These are phyloP conservation scores for Gracilaria caudata DNA, from an alignment of 23 red algal species.

Conservation along the genomic window DNA sequence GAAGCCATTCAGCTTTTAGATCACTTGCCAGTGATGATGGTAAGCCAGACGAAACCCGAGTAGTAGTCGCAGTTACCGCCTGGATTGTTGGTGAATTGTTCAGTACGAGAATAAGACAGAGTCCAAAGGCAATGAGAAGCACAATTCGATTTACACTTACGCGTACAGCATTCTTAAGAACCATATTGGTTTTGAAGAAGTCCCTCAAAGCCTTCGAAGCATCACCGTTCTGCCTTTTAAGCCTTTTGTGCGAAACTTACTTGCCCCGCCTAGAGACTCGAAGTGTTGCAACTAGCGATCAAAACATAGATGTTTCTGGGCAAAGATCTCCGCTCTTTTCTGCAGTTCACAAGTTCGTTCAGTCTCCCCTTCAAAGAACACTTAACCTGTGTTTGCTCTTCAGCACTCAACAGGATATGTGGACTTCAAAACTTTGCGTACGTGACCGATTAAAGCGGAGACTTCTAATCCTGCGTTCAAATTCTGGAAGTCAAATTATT, in stretches of 20 bases:
- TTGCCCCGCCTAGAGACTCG: not conserved
- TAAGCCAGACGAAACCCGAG: not conserved
- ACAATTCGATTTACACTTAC: not conserved
- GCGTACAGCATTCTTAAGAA: not conserved
- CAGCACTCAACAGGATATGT: too few relatives aligned
- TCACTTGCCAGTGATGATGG: not conserved
- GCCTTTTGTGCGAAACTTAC: too few relatives aligned
- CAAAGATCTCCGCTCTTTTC: not conserved
- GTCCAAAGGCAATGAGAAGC: slow-evolving; percentile 3
- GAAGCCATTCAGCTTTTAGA: slow-evolving; percentile 37
- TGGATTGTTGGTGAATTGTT: not conserved
- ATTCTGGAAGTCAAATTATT: too few relatives aligned
- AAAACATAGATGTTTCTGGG: not conserved
- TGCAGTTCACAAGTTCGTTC: too few relatives aligned
- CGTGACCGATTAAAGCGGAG: too few relatives aligned
- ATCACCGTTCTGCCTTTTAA: not conserved
- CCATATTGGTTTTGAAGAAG: not conserved
- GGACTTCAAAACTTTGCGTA: too few relatives aligned
- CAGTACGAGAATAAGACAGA: not conserved
- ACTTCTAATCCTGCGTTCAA: too few relatives aligned
- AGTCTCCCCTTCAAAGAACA: too few relatives aligned
- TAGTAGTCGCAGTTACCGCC: not conserved
- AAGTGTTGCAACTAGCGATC: not conserved
- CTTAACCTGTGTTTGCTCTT: too few relatives aligned
- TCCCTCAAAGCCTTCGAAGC: not conserved